Base-by-base conservation (phyloP, 306 rosid species). In the Lathyrus tuberosus region DNA sequence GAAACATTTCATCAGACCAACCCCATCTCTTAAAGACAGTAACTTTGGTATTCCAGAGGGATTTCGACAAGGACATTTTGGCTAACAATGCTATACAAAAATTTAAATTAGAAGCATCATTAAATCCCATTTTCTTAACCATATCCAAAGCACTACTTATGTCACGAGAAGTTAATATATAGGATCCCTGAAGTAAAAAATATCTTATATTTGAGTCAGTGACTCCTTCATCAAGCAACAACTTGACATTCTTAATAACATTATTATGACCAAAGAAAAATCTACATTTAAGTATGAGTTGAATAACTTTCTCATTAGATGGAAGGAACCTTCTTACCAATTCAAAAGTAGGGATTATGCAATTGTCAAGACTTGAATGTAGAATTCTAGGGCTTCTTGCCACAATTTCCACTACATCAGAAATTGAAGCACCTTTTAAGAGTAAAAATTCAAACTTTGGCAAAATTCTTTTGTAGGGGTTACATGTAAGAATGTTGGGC, bases 1-100 rank as follows among this genome's bases (percentile, higher is more conserved):
- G 30, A 26, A 77, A 37, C 5, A 71, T 75, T 7, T 82, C 86
- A 12, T 87, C 81, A 5, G 83, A 64, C 82, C 80, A 90, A 13
- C 94, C 96, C 91, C 89, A 90, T 31, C 37, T 80, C 73, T 65
- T 85, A 33, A 10, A 89, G 24, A 43, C 46, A 3, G 65, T 60
- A 7, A 84, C 54, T 62, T 82, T 85, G 2, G 63, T 68, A 6
- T 60, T 64, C 93, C 87, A 85, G 2, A 31, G 65, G 18, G 80
- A 38, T 71, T 82, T 59, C 2, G 46, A 67, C 49, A 80, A 6
- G 2, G 54, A 2, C 12, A 13, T 11, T 60, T 71, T 60, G 10
- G 81, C 83, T 9, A 17, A 2, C 52, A 84, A 41, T 0, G 90
- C 96, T 0, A 12, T 0, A 4, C 11, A 5, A 88, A 86, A 7